Evolutionary conservation across 768 basidiomycete genomes (phyloP), one percentile per base, ranked within the genome.

Genomic region (Antrodiella citrinella): DNA sequence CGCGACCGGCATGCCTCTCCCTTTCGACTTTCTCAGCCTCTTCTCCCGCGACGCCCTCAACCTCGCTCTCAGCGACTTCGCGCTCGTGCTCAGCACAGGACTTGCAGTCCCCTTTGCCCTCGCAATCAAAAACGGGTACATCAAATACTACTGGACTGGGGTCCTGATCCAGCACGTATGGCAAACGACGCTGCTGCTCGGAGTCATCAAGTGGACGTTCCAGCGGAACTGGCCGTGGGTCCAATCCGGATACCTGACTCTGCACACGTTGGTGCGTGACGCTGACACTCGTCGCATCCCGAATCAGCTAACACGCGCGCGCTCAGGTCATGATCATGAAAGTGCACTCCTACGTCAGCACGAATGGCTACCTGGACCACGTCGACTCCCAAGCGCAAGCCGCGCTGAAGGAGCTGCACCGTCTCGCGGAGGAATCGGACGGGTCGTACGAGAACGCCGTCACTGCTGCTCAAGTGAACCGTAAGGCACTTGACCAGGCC

Each of bases 221-320:
- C 82, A 94, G 57, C 69, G 92, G 46, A 77, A 92, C 59, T 97
- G 94, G 94, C 92, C 91, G 26, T 97, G 94, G 94, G 94, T 97
- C 4, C 94, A 97, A 62, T 89, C 87, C 4, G 92, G 91, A 4
- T 94, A 87, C 65, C 70, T 93, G 45, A 94, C 87, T 0, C 66
- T 92, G 45, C 94, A 97, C 63, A 82, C 87, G 7, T 71, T 98
- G 19, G 89, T 84, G 54, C 49, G 78, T 52, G 19, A 15, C n/a
- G 58, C 19, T 19, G n/a, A n/a, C n/a, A n/a, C n/a, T n/a, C n/a
- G n/a, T n/a, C n/a, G n/a, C n/a, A 43, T 50, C 21, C 44, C 43
- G 2, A 51, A 54, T 59, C 19, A 52, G 55, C 30, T 35, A 15
- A 30, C 30, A 19, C 15, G 40, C 23, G 26, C 49, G 9, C 18